Evolutionary conservation across 768 basidiomycete species (phyloP), one percentile per base, ranked within the genome.

Genomic region (Suillus cothurnatus): DNA sequence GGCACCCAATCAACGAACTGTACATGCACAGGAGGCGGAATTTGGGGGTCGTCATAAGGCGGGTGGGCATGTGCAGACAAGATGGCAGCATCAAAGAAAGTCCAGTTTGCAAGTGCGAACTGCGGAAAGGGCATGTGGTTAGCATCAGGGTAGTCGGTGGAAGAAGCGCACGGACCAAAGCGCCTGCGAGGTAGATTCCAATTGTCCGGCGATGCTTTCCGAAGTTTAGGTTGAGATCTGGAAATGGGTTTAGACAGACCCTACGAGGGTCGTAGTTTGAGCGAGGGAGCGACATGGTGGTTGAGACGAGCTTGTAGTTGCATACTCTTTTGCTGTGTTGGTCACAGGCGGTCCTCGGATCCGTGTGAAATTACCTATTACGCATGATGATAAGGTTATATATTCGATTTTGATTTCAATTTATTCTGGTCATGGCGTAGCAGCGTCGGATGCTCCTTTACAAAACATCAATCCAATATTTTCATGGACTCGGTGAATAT

Each of bases 1-100:
- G 97, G 95, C n/a, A 97, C 81, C 97, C 97, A 99, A 81, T 99
- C 97, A 63, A 94, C 88, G 74, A 98, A 97, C 15, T 85, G 81
- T 75, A 99, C 93, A 72, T 94, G 94, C 15, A 92, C 87, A 11
- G 89, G 90, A 1, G 87, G 81, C 0, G 88, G 85, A 61, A 88
- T 82, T 69, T 90, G 84, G 3, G 91, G 90, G 5, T 88, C 84
- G 45, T 86, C 89, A 67, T 86, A 86, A 4, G 93, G 92, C 1
- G 92, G 79, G 62, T 86, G 87, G 0, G 94, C 93, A 71, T 97
- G 93, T 4, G 92, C 88, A 12, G 95, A 97, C 47, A 95, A 84
- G 62, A 98, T 89, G 28, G 91, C 89, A 17, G 97, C 97, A 71
- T 99, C 97, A 63, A 98, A 81, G 79, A 99, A 95, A 4, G 91